A percentile compares a stretch with the other conserved stretches of the same genome.
These are phyloP conservation scores for Leishmania tropica DNA, from an alignment of 208 protist genomes.

Conservation along the genomic window DNA sequence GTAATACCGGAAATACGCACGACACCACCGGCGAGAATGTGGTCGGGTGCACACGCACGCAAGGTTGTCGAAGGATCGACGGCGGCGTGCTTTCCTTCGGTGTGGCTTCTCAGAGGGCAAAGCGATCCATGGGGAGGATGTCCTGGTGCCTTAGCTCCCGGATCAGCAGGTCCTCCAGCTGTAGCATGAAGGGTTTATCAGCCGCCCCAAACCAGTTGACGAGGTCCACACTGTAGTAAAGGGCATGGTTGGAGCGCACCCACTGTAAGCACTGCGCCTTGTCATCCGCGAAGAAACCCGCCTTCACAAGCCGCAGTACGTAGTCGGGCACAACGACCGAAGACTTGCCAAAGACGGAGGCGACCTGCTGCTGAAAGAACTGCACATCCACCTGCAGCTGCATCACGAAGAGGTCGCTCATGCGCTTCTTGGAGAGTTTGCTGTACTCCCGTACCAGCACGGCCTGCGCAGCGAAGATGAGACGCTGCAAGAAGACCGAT, in stretches of 20 bases:
- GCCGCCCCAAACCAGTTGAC: conserved; percentile 64
- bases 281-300: conserved; percentile 71
- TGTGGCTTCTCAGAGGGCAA: conserved; percentile 24
- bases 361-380: conserved; percentile 76
- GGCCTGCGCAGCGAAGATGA: conserved; percentile 76
- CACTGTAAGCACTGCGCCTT: conserved; percentile 55
- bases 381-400: conserved; percentile 85
- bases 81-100: background rate
- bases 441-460: conserved; percentile 73
- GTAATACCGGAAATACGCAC: background rate
- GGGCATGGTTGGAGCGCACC: conserved; percentile 56
- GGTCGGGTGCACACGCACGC: background rate
- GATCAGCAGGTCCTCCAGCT: conserved; percentile 66
- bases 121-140: conserved; percentile 59
- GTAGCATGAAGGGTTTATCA: conserved; percentile 56
- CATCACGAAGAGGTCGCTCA: conserved; percentile 77
- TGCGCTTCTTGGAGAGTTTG: conserved; percentile 73
- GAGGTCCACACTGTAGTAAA: conserved; percentile 66
- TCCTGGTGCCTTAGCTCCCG: conserved; percentile 68
- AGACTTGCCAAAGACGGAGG: conserved; percentile 46
- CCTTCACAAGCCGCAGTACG: conserved; percentile 68
- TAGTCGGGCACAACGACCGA: conserved; percentile 66
- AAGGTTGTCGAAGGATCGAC: background rate
- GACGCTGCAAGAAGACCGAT: conserved; percentile 57
- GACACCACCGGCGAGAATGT: background rate